Base-by-base conservation (phyloP, 2,329 filamentous ascomycete genomes). In the Ceratocystis alfenasii region DNA sequence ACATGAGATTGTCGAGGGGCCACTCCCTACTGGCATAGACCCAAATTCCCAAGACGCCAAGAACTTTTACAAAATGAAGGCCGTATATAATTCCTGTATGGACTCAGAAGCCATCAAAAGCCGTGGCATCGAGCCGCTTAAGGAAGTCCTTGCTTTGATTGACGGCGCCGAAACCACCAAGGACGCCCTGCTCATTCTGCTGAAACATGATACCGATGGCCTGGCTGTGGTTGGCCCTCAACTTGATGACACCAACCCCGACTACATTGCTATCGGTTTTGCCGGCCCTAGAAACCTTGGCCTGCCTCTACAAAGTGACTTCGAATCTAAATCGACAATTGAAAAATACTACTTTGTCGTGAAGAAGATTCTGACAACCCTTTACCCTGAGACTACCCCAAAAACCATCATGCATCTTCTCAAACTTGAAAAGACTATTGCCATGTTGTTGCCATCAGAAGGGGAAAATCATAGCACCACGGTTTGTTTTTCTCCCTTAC, bases 21-120 rank as follows among this genome's bases (percentile, higher is more conserved):
- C 79, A 1, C 84, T 83, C 66, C 81, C 79, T 3, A 71, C 73
- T 70, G 69, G 73, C 62, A 66, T 64, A 53, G 60, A 59, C 2
- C 36, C 64, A 5, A 48, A 46, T 10, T 78, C 77, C 2, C 75
- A 77, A 0, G 83, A 87, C 66, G 77, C 83, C 70, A 74, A 80
- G 41, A 90, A 88, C 71, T 89, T 89, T 71, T 74, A 82, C 68
- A 86, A 87, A 73, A 75, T 90, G 71, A 82, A 87, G 72, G 74
- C 79, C 59, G 81, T 80, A 0, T 90, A 89, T 70, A 75, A 83
- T 68, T 81, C 86, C 44, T 90, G 87, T 71, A 80, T 87, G 73
- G 78, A 89, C 70, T 81, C 86, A 71, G 76, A 80, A 7, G 74
- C 76, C 7, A 80, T 88, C 64, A 79, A 81, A 69, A 74, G 80